Evolutionary conservation across 2,329 filamentous ascomycete genomes (phyloP), one percentile per base, ranked within the genome.

Genomic region (Trichophyton mentagrophytes): DNA sequence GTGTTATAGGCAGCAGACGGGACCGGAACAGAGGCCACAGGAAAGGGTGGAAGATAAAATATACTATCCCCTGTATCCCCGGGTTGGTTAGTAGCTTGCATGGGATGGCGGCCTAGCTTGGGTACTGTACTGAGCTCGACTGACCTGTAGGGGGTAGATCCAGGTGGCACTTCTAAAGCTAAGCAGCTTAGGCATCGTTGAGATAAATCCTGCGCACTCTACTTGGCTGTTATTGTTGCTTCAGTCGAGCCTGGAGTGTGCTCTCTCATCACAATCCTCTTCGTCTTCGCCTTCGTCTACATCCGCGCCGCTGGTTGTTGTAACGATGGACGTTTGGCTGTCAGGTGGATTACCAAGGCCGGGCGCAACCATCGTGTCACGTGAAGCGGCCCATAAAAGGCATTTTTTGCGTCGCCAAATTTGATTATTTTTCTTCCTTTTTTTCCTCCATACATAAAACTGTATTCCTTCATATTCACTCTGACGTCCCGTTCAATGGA

Each of bases 21-120:
- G 87, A 80, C 61, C 83, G 78, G 65, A 96, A 87, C 1, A 96
- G 81, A 25, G 91, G 90, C 74, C 87, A 95, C 65, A 93, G 87
- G 67, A 88, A 90, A 22, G 83, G 85, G 70, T 91, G 88, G 36
- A 81, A 79, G 58, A 83, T 66, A 73, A 95, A 96, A 76, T 92
- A 96, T 76, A 83, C 85, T 69, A 96, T 85, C 64, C 93, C 92
- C 74, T 86, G 77, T 36, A n/a, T 49, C 20, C 36, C 38, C 6
- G 17, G 36, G 38, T 30, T 17, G 27, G 17, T 38, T 17, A 55
- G 51, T 55, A 36, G 33, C 11, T 38, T 38, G 33, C 33, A 38
- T 38, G 13, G 51, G 5, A 17, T 55, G 8, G 22, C 22, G 27
- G 51, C 51, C 25, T 44, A 27, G 20, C 46, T 17, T 20, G 20